A percentile compares a stretch with the other conserved stretches of the same genome.
phyloP scores from a whole-genome alignment of 768 basidiomycete species.

The Lepiota brunneoincarnata region DNA sequence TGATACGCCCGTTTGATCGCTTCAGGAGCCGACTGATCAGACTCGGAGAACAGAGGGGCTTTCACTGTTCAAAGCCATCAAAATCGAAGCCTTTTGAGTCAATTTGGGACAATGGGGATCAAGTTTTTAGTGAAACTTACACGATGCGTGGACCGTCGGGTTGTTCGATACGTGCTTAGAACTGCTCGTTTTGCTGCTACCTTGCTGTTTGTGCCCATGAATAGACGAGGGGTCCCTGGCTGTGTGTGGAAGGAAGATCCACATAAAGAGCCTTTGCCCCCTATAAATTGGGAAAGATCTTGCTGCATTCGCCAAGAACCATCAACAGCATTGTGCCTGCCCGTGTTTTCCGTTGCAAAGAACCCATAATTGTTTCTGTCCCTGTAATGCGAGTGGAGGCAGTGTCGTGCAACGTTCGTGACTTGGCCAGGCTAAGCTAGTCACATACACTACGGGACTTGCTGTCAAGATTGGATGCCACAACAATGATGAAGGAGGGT shows the following conservation, averaged over 20 bases:
- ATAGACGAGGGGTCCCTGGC: too few species aligned
- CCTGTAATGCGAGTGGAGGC: neutral
- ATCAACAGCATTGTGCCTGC: too few species aligned
- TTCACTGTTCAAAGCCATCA: neutral
- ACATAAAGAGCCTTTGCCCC: too few species aligned
- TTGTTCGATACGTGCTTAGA: neutral
- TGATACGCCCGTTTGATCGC: too few species aligned
- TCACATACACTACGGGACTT: neutral
- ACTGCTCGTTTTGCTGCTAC: neutral
- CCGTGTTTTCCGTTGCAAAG: too few species aligned
- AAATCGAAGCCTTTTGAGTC: slow-evolving; percentile 5
- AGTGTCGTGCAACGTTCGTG: neutral
- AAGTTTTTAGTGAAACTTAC: neutral
- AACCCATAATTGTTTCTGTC: too few species aligned
- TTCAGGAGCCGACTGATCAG: slow-evolving; percentile 3
- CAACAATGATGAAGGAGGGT: slow-evolving; percentile 5
- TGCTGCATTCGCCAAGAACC: too few species aligned
- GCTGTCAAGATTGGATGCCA: slow-evolving; percentile 6
- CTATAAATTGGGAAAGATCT: too few species aligned
- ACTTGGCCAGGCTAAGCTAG: too few species aligned
- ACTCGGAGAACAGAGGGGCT: slow-evolving; percentile 2
- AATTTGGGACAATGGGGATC: slow-evolving; percentile 3
- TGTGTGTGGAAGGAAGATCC: too few species aligned
- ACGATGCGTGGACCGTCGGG: too few species aligned
- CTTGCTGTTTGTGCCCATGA: too few species aligned